Evolutionary conservation across 495 filamentous ascomycete species (phyloP).

Genomic region (Aspergillus sparsus): DNA sequence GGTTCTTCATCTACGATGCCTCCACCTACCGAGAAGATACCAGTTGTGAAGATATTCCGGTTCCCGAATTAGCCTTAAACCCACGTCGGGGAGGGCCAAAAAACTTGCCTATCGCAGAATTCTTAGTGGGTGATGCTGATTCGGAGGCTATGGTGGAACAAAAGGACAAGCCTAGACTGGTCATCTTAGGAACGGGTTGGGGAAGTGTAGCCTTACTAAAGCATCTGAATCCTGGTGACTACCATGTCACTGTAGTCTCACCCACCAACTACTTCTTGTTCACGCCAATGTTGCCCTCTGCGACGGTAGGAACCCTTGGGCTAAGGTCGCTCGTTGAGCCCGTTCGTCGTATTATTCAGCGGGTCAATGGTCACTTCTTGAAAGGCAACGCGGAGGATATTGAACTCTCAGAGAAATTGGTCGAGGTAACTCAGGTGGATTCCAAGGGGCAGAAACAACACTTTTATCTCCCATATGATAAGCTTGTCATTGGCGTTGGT

Average conservation of each 20-base stretch:
- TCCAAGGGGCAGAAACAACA: conserved; percentile 65
- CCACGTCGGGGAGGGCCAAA: conserved; percentile 90
- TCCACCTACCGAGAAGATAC: conserved; percentile 78
- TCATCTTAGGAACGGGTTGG: conserved; percentile 94
- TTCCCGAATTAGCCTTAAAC: conserved; percentile 78
- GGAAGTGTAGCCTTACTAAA: conserved; percentile 91
- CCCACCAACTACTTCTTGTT: conserved; percentile 97
- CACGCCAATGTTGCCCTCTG: conserved; percentile 95
- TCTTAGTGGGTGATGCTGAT: conserved; percentile 85
- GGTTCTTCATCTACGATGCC: conserved; percentile 94
- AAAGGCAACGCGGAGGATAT: conserved; percentile 83
- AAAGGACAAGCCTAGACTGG: conserved; percentile 86
- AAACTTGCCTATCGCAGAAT: conserved; percentile 88
- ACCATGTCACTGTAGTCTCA: conserved; percentile 91
- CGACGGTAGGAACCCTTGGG: conserved; percentile 93
- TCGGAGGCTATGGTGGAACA: conserved; percentile 62
- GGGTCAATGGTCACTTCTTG: conserved; percentile 84
- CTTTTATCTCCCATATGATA: conserved; percentile 98
- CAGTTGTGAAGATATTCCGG: conserved; percentile 67
- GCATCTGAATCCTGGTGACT: conserved; percentile 82
- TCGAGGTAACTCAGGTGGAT: conserved; percentile 79
- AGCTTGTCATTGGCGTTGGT: conserved; percentile 93
- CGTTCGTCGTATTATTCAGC: conserved; percentile 76
- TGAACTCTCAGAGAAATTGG: conserved; percentile 85
- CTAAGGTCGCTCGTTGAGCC: conserved; percentile 90